Evolutionary conservation across 352 stramenopile species (phyloP).

Genomic region (Elongisporangium prolatum): DNA sequence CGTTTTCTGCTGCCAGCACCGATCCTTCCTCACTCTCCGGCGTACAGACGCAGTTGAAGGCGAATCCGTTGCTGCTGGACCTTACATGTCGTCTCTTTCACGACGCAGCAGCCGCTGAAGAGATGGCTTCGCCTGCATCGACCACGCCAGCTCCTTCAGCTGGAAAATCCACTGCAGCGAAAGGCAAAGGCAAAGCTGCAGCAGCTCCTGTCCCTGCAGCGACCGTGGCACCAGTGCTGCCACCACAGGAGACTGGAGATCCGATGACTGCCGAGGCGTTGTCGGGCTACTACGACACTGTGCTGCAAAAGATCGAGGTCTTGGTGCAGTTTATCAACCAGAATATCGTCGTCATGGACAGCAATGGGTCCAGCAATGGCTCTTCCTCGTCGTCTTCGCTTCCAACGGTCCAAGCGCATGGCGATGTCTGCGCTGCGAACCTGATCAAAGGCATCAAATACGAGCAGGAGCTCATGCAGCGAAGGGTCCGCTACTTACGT

Average conservation of each 20-base stretch:
- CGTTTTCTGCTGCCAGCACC: constrained; percentile 40
- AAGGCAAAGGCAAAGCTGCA: constrained; percentile 35
- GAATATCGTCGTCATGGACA: constrained; percentile 8
- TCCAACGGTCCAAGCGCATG: constrained; percentile 5
- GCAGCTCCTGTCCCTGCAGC: constrained; percentile 9
- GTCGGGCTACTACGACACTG: constrained; percentile 33
- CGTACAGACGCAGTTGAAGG: constrained; percentile 16
- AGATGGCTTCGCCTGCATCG: constrained; percentile 6
- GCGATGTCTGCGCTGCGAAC: constrained; percentile 39
- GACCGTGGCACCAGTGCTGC: constrained; percentile 10
- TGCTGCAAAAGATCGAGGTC: constrained; percentile 36
- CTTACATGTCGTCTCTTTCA: constrained; percentile 36
- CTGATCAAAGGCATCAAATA: constrained; percentile 52
- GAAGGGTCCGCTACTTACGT: constrained; percentile 46
- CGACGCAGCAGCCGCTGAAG: constrained; percentile 19
- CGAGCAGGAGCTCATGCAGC: constrained; percentile 48
- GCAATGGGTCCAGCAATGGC: constrained; percentile 6
- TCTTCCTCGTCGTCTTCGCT: neutral
- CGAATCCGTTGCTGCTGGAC: constrained; percentile 20
- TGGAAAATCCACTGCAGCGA: constrained; percentile 20
- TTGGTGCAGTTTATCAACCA: constrained; percentile 29
- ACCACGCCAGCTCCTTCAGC: constrained; percentile 6
- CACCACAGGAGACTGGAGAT: constrained; percentile 14
- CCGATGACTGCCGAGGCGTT: constrained; percentile 30
- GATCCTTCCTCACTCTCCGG: constrained; percentile 19